phyloP scores from a whole-genome alignment of 2,329 filamentous ascomycete species.

The Colletotrichum cereale region DNA sequence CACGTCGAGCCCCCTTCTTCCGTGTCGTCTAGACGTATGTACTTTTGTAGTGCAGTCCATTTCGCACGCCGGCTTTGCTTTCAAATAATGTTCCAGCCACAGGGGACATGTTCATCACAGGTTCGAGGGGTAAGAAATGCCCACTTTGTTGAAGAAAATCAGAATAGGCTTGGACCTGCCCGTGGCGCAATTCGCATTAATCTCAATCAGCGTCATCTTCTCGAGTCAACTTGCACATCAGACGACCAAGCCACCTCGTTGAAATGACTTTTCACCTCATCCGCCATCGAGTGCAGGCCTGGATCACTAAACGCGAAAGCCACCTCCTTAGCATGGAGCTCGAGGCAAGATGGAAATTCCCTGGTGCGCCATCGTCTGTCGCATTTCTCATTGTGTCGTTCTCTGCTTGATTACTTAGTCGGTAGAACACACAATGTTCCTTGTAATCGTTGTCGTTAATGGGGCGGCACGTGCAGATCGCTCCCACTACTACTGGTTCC shows the following conservation, averaged over 20 bases:
- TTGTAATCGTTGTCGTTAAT: constrained; percentile 3
- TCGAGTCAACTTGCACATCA: background rate
- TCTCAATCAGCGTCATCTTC: background rate
- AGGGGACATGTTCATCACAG: background rate
- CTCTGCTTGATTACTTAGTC: constrained; percentile 3
- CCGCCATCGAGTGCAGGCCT: background rate
- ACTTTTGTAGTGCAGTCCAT: background rate
- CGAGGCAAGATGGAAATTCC: constrained; percentile 1
- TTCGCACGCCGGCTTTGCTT: constrained; percentile 18
- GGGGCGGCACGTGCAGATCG: background rate
- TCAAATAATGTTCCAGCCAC: constrained; percentile 10
- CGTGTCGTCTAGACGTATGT: background rate
- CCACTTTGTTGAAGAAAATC: background rate
- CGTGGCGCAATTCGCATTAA: background rate
- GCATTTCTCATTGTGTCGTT: background rate
- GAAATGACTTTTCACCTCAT: background rate
- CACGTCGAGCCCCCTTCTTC: constrained; percentile 15
- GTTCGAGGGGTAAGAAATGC: background rate
- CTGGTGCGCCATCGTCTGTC: constrained; percentile 10
- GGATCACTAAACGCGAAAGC: background rate
- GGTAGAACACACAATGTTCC: background rate
- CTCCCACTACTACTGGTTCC: background rate
- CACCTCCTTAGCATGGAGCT: constrained; percentile 5
- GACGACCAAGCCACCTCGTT: background rate
- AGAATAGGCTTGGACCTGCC: background rate